These are phyloP conservation scores for Fraxinus paxiana DNA, from an alignment of 305 asterid genomes.

Conservation along the genomic window DNA sequence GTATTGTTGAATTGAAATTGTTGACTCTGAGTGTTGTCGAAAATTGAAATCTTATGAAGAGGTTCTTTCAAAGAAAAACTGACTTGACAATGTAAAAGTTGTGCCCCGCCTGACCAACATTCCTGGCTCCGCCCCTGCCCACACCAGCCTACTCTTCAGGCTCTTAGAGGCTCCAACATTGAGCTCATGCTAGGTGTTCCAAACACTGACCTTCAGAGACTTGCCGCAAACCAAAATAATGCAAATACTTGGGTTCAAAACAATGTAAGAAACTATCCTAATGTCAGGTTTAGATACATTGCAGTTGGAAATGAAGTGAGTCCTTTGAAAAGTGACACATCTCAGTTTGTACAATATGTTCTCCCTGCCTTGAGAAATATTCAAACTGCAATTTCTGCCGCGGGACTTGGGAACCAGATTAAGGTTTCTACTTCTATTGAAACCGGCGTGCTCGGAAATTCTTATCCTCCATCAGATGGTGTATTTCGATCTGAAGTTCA, in stretches of 20 bases:
- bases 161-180: slow-evolving; percentile 48
- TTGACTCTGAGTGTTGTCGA: too few species aligned
- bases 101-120: too few species aligned
- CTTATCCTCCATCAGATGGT: slow-evolving; percentile 47
- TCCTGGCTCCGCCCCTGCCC: slow-evolving; percentile 13
- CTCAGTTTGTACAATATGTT: slow-evolving; percentile 19
- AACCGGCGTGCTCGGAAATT: slow-evolving; percentile 26
- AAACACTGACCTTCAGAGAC: slow-evolving; percentile 35
- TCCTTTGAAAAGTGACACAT: slow-evolving; percentile 24
- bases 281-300: slow-evolving; percentile 45
- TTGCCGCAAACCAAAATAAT: slow-evolving; percentile 41
- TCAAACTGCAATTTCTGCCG: slow-evolving; percentile 30
- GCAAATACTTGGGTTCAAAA: slow-evolving; percentile 53
- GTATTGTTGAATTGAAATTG: too few species aligned
- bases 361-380: slow-evolving; percentile 42
- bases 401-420: slow-evolving; percentile 35
- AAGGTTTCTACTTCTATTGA: slow-evolving; percentile 42
- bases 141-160: slow-evolving; percentile 27
- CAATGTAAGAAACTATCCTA: slow-evolving; percentile 35
- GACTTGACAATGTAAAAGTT: too few species aligned
- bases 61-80: too few species aligned
- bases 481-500: slow-evolving; percentile 31
- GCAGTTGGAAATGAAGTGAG: slow-evolving; percentile 64
- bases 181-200: slow-evolving; percentile 54
- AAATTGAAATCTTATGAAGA: too few species aligned